phyloP scores from a whole-genome alignment of 805 yeast species.

The Yarrowia osloensis region DNA sequence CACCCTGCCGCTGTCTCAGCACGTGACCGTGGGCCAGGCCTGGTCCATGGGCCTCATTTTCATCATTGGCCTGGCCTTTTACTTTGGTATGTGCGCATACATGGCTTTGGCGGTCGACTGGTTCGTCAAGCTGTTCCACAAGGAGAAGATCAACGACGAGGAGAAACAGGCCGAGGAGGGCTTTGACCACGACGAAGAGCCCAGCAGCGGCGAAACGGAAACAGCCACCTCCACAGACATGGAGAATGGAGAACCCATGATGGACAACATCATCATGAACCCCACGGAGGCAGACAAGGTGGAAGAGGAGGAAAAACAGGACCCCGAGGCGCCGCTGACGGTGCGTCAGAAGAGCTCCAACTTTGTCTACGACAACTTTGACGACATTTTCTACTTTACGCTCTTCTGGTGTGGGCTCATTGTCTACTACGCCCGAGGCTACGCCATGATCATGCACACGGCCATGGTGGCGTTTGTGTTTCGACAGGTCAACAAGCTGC shows the following conservation, averaged over 20 bases:
- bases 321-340: not conserved
- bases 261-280: slow-evolving; percentile 16
- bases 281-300: not conserved
- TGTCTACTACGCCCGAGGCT: slow-evolving; percentile 58
- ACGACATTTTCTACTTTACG: slow-evolving; percentile 53
- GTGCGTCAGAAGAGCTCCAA: not conserved
- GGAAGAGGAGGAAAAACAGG: not conserved
- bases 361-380: slow-evolving; percentile 47
- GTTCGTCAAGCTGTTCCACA: slow-evolving; percentile 7
- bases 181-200: not conserved
- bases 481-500: slow-evolving; percentile 50
- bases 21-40: slow-evolving; percentile 27
- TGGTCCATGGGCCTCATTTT: slow-evolving; percentile 28
- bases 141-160: not conserved
- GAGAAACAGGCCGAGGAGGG: not conserved
- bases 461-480: slow-evolving; percentile 61
- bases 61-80: slow-evolving; percentile 25
- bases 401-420: slow-evolving; percentile 60
- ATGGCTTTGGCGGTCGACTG: slow-evolving; percentile 12
- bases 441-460: slow-evolving; percentile 63
- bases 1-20: slow-evolving; percentile 13
- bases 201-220: not conserved
- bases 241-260: slow-evolving; percentile 1
- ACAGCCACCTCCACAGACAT: not conserved
- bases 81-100: slow-evolving; percentile 5